Conservation (phyloP, 1,139 yeast species). For the Candida tropicalis region DNA sequence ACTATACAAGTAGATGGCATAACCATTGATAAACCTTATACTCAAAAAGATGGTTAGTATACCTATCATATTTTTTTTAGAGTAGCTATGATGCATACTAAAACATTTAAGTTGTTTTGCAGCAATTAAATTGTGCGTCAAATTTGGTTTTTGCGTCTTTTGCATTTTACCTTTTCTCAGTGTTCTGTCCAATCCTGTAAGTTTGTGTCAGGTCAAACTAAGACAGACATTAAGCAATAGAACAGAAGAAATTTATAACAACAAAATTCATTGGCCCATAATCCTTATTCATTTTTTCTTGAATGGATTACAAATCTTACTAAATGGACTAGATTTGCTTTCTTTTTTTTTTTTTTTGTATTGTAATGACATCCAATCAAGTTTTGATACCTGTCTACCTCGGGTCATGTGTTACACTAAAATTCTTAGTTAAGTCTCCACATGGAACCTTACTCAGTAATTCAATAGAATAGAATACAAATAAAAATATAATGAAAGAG, state of each 20-base stretch:
- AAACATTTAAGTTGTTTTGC: neutral
- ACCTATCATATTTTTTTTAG: neutral
- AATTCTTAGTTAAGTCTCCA: no score
- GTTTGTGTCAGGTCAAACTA: no score
- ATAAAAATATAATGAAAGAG: no score
- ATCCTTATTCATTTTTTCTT: neutral
- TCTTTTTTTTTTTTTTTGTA: neutral
- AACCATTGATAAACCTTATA: no score
- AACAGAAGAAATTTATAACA: neutral
- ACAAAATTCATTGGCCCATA: neutral
- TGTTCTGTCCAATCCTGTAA: no score
- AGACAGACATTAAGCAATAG: no score
- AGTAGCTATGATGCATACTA: neutral
- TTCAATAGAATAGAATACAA: no score
- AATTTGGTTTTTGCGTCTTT: neutral
- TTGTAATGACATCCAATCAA: neutral
- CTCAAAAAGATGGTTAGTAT: neutral
- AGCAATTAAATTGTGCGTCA: constrained; percentile 2
- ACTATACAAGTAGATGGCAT: no score
- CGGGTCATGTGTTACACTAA: no score
- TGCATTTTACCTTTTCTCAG: no score
- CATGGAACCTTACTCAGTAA: no score
- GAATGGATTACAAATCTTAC: neutral
- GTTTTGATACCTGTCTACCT: no score
- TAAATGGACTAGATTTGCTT: neutral